phyloP scores from a whole-genome alignment of 2,329 filamentous ascomycete genomes.

The Xylariaceae sp. region DNA sequence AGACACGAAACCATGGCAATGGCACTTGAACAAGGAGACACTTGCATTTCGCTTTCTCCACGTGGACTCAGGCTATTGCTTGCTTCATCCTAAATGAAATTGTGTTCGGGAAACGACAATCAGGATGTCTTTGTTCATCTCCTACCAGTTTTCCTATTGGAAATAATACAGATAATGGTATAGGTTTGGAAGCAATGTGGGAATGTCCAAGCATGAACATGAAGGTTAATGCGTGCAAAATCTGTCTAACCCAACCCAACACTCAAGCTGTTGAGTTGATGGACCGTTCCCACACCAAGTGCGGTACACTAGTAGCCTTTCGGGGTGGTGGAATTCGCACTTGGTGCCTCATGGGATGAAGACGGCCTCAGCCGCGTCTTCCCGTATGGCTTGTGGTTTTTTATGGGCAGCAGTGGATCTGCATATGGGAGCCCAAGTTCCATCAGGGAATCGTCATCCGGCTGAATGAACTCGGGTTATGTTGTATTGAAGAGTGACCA shows the following conservation, averaged over 20 bases:
- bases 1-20: slow-evolving; percentile 12
- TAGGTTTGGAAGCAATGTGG: neutral
- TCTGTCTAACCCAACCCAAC: neutral
- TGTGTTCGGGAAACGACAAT: slow-evolving; percentile 7
- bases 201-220: neutral
- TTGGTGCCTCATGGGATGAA: neutral
- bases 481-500: slow-evolving; percentile 14
- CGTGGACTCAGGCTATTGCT: slow-evolving; percentile 2
- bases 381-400: neutral
- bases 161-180: neutral
- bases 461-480: slow-evolving; percentile 1
- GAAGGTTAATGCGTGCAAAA: neutral
- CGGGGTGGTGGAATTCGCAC: neutral
- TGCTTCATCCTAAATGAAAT: slow-evolving; percentile 5
- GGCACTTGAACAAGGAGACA: slow-evolving; percentile 9
- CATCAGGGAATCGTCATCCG: slow-evolving; percentile 5
- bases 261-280: neutral
- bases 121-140: slow-evolving; percentile 3
- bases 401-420: neutral
- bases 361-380: slow-evolving; percentile 1
- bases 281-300: neutral
- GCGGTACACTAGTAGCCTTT: neutral
- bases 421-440: slow-evolving; percentile 11
- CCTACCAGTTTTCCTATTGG: slow-evolving; percentile 1
- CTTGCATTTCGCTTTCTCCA: slow-evolving; percentile 19